Evolutionary conservation across 768 basidiomycete species (phyloP), one percentile per base, ranked within the genome.

Genomic region (Coprinopsis sp.): DNA sequence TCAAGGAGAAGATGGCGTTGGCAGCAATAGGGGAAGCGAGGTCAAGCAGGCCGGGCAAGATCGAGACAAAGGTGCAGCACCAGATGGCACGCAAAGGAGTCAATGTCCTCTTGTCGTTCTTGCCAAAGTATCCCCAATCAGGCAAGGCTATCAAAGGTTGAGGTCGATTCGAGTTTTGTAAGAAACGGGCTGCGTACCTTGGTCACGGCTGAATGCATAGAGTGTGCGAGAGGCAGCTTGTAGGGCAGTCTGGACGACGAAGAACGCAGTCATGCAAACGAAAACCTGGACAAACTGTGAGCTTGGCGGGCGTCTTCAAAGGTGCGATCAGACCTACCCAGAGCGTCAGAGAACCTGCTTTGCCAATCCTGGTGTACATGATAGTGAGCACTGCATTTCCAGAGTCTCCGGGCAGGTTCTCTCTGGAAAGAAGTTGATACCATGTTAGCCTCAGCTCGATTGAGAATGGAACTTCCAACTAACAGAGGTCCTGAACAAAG

Each of bases 261-360:
- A 89, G 70, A 91, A 92, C 0, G 91, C 91, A 13, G 90, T 89
- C 47, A 88, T 60, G 70, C 90, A 91, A 24, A 90, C 85, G 51
- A 84, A 81, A 12, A 71, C 72, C 82, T 83, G 42, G 18, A 12
- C 23, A 10, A 2, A 27, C 49, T 30, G n/a, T 44, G 34, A 21
- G 7, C n/a, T 31, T 13, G 22, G 6, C 37, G 21, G 14, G 1
- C 19, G n/a, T 25, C 14, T 19, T 24, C 19, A 19, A 37, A 23
- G 4, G 3, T 4, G 24, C 4, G n/a, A 22, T n/a, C 19, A 37
- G 8, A 49, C 51, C 41, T 59, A 82, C 82, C 91, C 91, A 94
- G 34, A 92, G 74, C 46, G 85, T 74, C 40, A 92, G 74, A 5
- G 87, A 78, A 27, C 84, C 88, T 0, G 79, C 70, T 55, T 78